These are phyloP conservation scores for Glaciozyma antarctica DNA, from an alignment of 768 basidiomycete species.

Conservation along the genomic window DNA sequence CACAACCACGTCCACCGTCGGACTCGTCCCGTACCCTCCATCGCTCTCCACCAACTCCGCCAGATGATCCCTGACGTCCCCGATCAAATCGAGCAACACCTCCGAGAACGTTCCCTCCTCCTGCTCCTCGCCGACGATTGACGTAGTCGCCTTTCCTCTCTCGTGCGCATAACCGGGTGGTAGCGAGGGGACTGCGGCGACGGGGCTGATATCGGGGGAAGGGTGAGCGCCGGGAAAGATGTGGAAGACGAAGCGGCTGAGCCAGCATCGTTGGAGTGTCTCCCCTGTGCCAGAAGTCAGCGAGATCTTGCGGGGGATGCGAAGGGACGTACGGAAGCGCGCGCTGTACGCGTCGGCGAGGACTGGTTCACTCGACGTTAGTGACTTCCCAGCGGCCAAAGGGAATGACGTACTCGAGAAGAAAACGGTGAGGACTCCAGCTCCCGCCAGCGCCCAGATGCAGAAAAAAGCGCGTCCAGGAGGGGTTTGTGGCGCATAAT, in stretches of 20 bases:
- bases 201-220: background rate
- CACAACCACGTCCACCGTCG: conserved; percentile 5
- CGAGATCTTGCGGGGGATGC: too few relatives aligned
- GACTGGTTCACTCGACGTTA: background rate
- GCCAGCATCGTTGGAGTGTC: conserved; percentile 13
- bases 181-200: background rate
- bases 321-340: conserved; percentile 2
- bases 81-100: background rate
- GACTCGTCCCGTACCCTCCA: background rate
- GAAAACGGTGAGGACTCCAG: conserved; percentile 17
- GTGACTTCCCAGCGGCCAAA: too few relatives aligned
- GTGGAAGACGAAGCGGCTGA: background rate
- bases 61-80: background rate
- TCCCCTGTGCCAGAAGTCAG: background rate
- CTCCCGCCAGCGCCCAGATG: conserved; percentile 6
- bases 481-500: conserved; percentile 12
- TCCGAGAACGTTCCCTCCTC: background rate
- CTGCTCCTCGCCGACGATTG: background rate
- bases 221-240: background rate
- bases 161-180: background rate
- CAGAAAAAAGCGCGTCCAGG: conserved; percentile 28
- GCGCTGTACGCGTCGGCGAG: conserved; percentile 15
- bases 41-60: conserved; percentile 8
- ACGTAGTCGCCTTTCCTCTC: background rate
- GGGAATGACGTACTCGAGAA: background rate